A percentile compares a stretch with the other conserved stretches of the same genome.
Evolutionary conservation across 768 basidiomycete genomes (phyloP).

Genomic region (Mycena olivaceomarginata): DNA sequence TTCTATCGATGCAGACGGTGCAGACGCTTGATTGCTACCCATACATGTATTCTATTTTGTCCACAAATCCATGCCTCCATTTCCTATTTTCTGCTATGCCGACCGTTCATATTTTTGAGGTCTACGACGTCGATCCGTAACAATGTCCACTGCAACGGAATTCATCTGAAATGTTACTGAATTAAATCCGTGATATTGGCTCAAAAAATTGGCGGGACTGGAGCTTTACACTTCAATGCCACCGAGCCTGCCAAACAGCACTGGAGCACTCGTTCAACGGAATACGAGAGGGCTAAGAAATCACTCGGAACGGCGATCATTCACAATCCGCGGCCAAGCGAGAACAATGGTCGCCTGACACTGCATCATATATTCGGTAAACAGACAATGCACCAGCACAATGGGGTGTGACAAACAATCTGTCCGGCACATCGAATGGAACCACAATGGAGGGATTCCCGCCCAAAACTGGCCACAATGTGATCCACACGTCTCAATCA

Average conservation of each 20-base stretch:
- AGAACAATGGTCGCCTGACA: background rate
- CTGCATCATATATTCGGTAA: background rate
- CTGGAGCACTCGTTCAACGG: no score
- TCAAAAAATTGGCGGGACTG: background rate
- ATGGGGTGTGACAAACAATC: background rate
- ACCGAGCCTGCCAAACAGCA: background rate
- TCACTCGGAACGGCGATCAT: no score
- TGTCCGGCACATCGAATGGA: background rate
- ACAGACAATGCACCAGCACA: background rate
- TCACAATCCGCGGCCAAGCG: background rate
- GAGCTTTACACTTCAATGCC: background rate
- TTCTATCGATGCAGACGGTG: constrained; percentile 1
- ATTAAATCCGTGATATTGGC: background rate
- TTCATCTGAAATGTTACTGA: background rate
- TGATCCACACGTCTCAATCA: background rate
- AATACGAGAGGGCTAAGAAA: no score
- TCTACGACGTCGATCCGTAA: background rate
- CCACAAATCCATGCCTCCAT: background rate
- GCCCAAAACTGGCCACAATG: constrained; percentile 14
- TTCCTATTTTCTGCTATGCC: background rate
- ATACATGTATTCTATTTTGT: background rate
- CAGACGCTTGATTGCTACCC: background rate
- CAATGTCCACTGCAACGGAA: background rate
- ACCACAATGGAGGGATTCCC: constrained; percentile 15
- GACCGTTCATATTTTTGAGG: no score